phyloP scores from a whole-genome alignment of 257 asterid species.

The Scutellaria baicalensis region DNA sequence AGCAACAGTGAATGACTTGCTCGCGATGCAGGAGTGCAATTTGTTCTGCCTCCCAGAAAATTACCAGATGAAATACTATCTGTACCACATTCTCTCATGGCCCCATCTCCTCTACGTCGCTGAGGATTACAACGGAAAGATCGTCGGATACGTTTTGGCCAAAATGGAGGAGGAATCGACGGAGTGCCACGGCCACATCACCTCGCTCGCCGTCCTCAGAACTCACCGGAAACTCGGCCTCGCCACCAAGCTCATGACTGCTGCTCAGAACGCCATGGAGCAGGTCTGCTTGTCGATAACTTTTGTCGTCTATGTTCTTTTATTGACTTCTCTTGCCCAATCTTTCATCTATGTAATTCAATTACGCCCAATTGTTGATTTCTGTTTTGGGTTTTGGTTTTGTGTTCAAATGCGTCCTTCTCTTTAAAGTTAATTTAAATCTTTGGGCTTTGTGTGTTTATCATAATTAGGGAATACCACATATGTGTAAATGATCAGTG shows the following conservation, averaged over 20 bases:
- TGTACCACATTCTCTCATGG: conserved; percentile 94
- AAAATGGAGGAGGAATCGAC: conserved; percentile 88
- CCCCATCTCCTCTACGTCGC: conserved; percentile 93
- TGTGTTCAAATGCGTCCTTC: background rate
- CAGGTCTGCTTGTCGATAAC: conserved; percentile 31
- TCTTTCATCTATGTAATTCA: too few species aligned
- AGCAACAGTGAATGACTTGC: conserved; percentile 20
- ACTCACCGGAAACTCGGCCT: conserved; percentile 88
- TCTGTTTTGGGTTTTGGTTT: background rate
- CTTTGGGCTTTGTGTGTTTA: too few species aligned
- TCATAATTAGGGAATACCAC: too few species aligned
- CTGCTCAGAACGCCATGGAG: conserved; percentile 93
- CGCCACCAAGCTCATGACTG: conserved; percentile 94
- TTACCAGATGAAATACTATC: conserved; percentile 89
- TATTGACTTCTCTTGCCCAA: too few species aligned
- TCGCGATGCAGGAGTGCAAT: conserved; percentile 25
- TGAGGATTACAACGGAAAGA: conserved; percentile 87
- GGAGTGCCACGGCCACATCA: conserved; percentile 92
- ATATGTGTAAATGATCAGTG: too few species aligned
- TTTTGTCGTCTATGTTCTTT: background rate
- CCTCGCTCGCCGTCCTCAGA: conserved; percentile 86
- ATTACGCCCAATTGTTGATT: background rate
- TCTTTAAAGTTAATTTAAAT: too few species aligned
- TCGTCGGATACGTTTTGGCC: conserved; percentile 86
- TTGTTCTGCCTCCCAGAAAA: conserved; percentile 32